Conservation (phyloP, 345 rosid genomes). For the Stellera chamaejasme region DNA sequence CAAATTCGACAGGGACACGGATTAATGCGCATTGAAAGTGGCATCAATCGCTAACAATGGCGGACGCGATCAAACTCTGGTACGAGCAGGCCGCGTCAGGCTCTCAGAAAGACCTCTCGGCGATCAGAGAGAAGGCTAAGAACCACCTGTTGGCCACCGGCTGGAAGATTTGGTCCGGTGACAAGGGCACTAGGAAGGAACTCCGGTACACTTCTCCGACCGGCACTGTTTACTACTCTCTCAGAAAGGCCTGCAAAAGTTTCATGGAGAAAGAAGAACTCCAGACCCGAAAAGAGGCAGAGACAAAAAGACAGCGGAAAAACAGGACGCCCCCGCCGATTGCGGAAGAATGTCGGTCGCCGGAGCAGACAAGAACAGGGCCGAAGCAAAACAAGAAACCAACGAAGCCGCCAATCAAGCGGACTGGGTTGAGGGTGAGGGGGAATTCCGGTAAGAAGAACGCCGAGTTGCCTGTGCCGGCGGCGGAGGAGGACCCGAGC, state of each 20-base stretch:
- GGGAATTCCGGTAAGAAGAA: slow-evolving; percentile 3
- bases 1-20: too few species aligned
- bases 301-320: not conserved
- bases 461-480: slow-evolving; percentile 6
- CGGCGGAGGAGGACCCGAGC: slow-evolving; percentile 1
- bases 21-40: too few species aligned
- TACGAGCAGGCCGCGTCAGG: too few species aligned
- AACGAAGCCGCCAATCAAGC: not conserved
- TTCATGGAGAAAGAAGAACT: not conserved
- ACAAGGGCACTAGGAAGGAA: not conserved
- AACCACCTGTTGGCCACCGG: slow-evolving; percentile 12
- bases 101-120: not conserved
- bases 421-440: slow-evolving; percentile 11
- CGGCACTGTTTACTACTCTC: slow-evolving; percentile 5
- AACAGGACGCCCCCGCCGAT: not conserved
- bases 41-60: too few species aligned
- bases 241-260: slow-evolving; percentile 16
- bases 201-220: slow-evolving; percentile 11
- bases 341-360: not conserved
- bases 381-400: not conserved
- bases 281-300: too few species aligned
- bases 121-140: slow-evolving; percentile 6
- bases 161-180: slow-evolving; percentile 2
- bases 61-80: too few species aligned
- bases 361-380: not conserved